Evolutionary conservation across 352 stramenopile species (phyloP), one percentile per base, ranked within the genome.

Genomic region (Thalassiosira hispida): DNA sequence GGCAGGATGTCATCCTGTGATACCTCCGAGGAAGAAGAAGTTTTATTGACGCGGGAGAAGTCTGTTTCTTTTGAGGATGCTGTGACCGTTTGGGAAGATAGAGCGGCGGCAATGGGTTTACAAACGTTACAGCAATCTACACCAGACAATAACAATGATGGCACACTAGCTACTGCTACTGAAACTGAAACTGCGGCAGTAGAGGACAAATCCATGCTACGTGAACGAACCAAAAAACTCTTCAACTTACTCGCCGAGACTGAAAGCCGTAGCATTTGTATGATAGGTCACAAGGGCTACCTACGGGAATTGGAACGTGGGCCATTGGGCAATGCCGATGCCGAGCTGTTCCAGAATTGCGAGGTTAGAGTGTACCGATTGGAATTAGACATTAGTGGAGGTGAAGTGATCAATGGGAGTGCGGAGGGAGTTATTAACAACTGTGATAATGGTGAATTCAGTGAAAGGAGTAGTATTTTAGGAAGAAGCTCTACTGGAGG

Each of bases 251-350:
- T 90, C 25, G 33, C 66, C 7, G 73, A 88, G 53, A 77, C 65
- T 16, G 47, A 81, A 38, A 65, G 75, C 35, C 38, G 56, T 25
- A 66, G 65, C 35, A 69, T 90, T 60, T 33, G 63, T 16, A 47
- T 90, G 16, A 73, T 90, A 9, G 82, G 63, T n/a, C 84, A 90
- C 66, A 88, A 90, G 62, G 84, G 73, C 12, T 90, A 85, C 70
- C 49, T 90, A 11, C 51, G 81, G 23, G 81, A 87, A 60, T 65
- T 90, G 33, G 84, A 90, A 69, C 73, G 84, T 38, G 84, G 77
- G 22, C 57, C 70, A 18, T 72, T 90, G 42, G 77, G 73, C 20
- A 29, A 81, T 31, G 16, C 44, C 20, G 69, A 84, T 27, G 71
- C 76, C 22, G 64, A 75, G 4, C 14, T 77, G 22, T 90, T 87